Conservation (phyloP, 495 filamentous ascomycete species). For the Talaromyces borbonicus region DNA sequence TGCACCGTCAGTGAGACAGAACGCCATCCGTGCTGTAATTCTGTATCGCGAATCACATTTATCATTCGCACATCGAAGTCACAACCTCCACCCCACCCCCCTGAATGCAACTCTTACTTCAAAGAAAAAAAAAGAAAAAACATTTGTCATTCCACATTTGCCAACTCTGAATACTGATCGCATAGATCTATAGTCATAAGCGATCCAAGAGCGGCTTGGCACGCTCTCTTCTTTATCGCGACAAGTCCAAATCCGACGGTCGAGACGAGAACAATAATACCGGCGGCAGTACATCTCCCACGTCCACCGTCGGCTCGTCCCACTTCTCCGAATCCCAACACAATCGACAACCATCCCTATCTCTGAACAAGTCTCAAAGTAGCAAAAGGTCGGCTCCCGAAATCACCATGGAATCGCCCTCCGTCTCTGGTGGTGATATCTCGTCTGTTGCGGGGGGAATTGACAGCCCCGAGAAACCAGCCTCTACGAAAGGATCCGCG, state of each 20-base stretch:
- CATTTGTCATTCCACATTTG: too few relatives aligned
- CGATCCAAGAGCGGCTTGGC: slow-evolving; percentile 44
- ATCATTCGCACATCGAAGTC: too few relatives aligned
- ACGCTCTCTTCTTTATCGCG: slow-evolving; percentile 42
- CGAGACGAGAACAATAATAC: slow-evolving; percentile 15
- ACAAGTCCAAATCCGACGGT: slow-evolving; percentile 31
- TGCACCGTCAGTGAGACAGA: not conserved
- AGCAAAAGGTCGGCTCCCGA: slow-evolving; percentile 20
- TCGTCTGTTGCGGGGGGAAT: slow-evolving; percentile 13
- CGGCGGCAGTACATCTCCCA: slow-evolving; percentile 17
- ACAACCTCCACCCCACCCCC: too few relatives aligned
- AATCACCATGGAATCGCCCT: slow-evolving; percentile 11
- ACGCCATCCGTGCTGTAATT: too few relatives aligned
- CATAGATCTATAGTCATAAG: slow-evolving; percentile 36
- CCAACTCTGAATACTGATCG: too few relatives aligned
- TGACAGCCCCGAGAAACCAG: slow-evolving; percentile 20
- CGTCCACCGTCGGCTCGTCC: slow-evolving; percentile 18
- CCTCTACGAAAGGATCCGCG: slow-evolving; percentile 21
- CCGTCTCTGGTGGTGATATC: slow-evolving; percentile 21
- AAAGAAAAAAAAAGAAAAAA: too few relatives aligned
- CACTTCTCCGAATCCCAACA: slow-evolving; percentile 15
- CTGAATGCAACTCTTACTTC: too few relatives aligned
- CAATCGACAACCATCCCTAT: slow-evolving; percentile 7
- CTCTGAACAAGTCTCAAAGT: slow-evolving; percentile 22
- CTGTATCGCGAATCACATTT: too few relatives aligned